These are phyloP conservation scores for Aspergillus uvarum DNA, from an alignment of 2,329 filamentous ascomycete species.

Conservation along the genomic window DNA sequence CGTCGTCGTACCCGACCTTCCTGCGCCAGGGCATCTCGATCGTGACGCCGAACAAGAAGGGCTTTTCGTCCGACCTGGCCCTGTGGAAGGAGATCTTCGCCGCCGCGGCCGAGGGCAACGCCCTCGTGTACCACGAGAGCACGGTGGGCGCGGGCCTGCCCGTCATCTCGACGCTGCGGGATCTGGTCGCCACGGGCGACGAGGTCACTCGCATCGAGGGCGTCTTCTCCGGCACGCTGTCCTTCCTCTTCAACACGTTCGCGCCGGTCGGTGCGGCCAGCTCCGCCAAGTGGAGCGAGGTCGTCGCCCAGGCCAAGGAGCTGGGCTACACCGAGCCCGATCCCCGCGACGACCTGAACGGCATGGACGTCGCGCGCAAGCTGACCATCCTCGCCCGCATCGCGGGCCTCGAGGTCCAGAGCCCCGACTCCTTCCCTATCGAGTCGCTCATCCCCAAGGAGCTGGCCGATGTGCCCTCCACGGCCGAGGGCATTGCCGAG, in stretches of 20 bases:
- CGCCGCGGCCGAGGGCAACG: constrained; percentile 61
- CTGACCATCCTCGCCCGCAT: constrained; percentile 90
- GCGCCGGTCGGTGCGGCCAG: constrained; percentile 70
- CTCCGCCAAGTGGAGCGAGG: constrained; percentile 77
- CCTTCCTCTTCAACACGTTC: constrained; percentile 97
- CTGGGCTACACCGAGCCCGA: constrained; percentile 91
- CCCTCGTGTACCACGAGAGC: constrained; percentile 91
- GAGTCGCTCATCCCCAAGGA: constrained; percentile 89
- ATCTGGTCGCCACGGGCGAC: constrained; percentile 92
- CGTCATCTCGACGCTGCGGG: constrained; percentile 88
- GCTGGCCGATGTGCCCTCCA: constrained; percentile 69
- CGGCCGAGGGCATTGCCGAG: constrained; percentile 63
- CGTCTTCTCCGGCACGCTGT: constrained; percentile 97
- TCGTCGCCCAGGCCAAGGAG: constrained; percentile 88
- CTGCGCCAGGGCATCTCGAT: constrained; percentile 80
- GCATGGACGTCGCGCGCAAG: constrained; percentile 89
- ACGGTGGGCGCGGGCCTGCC: constrained; percentile 92
- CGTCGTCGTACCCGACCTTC: constrained; percentile 77
- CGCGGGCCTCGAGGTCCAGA: constrained; percentile 76
- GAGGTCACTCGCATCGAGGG: constrained; percentile 90
- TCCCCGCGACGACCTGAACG: constrained; percentile 81
- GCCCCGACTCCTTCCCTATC: constrained; percentile 86
- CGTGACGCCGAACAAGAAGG: constrained; percentile 98
- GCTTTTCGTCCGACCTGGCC: constrained; percentile 77
- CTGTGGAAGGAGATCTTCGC: constrained; percentile 87